Conservation (phyloP, 371 early-diverging fungal species). For the Mucor racemosus region DNA sequence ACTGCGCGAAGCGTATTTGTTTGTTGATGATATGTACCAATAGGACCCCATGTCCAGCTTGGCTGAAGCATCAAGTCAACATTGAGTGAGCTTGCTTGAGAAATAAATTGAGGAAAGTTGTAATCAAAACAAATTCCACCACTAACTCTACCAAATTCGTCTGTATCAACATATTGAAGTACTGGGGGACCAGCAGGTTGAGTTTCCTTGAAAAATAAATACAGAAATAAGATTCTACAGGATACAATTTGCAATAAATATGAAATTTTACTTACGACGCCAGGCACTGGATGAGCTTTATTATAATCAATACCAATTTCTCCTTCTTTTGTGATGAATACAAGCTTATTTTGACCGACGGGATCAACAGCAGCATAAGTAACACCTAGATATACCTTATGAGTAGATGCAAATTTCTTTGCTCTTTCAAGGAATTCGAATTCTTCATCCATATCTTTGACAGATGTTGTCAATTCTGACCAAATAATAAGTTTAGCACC, state of each 20-base stretch:
- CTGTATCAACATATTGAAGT: slow-evolving; percentile 52
- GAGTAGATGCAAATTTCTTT: slow-evolving; percentile 37
- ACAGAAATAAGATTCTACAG: not conserved
- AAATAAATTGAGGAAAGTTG: slow-evolving; percentile 56
- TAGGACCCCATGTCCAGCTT: slow-evolving; percentile 63
- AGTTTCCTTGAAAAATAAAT: slow-evolving; percentile 27
- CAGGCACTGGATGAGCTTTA: slow-evolving; percentile 60
- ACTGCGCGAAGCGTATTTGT: slow-evolving; percentile 52
- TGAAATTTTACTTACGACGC: slow-evolving; percentile 30
- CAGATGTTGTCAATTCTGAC: slow-evolving; percentile 45
- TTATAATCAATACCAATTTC: slow-evolving; percentile 53
- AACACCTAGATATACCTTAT: slow-evolving; percentile 47
- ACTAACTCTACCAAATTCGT: slow-evolving; percentile 57
- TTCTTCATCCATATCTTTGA: slow-evolving; percentile 28
- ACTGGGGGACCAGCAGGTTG: slow-evolving; percentile 44
- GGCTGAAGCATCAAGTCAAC: slow-evolving; percentile 61
- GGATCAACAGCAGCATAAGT: slow-evolving; percentile 39
- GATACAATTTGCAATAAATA: not conserved
- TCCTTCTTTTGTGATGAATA: slow-evolving; percentile 52
- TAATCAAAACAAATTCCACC: slow-evolving; percentile 62
- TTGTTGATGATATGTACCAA: slow-evolving; percentile 53
- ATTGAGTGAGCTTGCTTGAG: slow-evolving; percentile 51
- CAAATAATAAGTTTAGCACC: slow-evolving; percentile 57
- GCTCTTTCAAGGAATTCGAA: slow-evolving; percentile 32
- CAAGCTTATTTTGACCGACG: slow-evolving; percentile 47